Base-by-base conservation (phyloP, 177 flowering plant genomes). In the Tripterygium wilfordii region DNA sequence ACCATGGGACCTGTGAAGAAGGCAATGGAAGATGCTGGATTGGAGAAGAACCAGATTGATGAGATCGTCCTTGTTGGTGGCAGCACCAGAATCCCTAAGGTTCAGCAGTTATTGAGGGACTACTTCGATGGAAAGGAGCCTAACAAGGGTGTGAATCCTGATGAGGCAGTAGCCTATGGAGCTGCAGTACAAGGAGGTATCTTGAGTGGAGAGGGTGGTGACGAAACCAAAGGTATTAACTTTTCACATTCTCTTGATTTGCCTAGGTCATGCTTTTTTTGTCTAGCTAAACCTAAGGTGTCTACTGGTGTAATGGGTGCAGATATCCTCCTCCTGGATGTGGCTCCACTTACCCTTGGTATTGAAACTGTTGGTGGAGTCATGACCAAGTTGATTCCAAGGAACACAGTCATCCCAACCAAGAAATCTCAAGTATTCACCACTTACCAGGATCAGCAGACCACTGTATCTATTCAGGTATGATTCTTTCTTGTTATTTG, bases 1-100 rank as follows among this genome's bases (percentile, higher is more conserved):
- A 42, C 46, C 46, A 42, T 42, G 46, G 46, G 46, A 24, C 46
- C 46, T 3, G 46, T 42, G 3, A 42, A 42, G 46, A 42, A 42
- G 46, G 46, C 46, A 16, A 42, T 42, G 46, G 30, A 25, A 10
- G 46, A 42, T 42, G 46, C 46, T 42, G 46, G 46, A 13, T 26
- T 42, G 18, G 46, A 42, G 46, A 42, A 42, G 46, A 10, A 15
- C 8, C 46, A 40, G 26, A 40, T 40, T 20, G 43, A 40, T 21
- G 43, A 40, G 14, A 40, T 40, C 21, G 43, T 40, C 13, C 46
- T 42, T 42, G 46, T 42, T 42, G 46, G 46, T 25, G 46, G 46
- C 2, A 42, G 46, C 31, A 42, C 46, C 30, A 24, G 46, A 42
- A 42, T 42, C 25, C 46, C 46, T 4, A 42, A 42, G 46, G 46